Percentiles rank a stretch among this genome's conserved stretches.
These are phyloP conservation scores for Ustilago curta DNA, from an alignment of 1,284 basidiomycete species.

Conservation along the genomic window DNA sequence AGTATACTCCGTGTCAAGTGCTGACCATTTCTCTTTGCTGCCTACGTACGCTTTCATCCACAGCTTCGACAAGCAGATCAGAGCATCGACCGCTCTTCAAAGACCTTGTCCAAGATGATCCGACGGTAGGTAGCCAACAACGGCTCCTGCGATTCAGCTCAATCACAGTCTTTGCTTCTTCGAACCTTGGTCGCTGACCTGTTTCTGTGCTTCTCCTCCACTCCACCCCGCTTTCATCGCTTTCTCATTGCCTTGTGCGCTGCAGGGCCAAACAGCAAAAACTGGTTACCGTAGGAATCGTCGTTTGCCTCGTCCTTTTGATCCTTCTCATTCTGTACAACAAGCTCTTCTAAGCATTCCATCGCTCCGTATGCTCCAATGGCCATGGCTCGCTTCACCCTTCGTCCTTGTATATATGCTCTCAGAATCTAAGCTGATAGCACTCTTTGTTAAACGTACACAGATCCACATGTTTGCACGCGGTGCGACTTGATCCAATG, in stretches of 20 bases:
- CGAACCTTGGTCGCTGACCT: slow-evolving; percentile 2
- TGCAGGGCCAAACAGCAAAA: slow-evolving; percentile 68
- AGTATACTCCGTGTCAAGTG: not conserved
- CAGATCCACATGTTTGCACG: not conserved
- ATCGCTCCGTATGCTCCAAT: not conserved
- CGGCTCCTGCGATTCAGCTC: not conserved
- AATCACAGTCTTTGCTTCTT: not conserved
- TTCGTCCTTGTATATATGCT: slow-evolving; percentile 4
- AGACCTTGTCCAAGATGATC: slow-evolving; percentile 76
- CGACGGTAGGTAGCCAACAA: slow-evolving; percentile 71
- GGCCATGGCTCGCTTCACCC: slow-evolving; percentile 1
- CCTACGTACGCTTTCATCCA: not conserved
- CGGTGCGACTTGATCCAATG: not conserved
- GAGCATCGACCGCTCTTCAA: slow-evolving; percentile 74
- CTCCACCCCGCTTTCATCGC: too few species aligned
- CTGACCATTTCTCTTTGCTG: not conserved
- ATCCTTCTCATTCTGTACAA: slow-evolving; percentile 68
- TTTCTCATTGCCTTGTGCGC: slow-evolving; percentile 2
- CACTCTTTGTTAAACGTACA: not conserved
- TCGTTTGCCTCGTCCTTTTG: slow-evolving; percentile 66
- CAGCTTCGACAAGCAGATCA: slow-evolving; percentile 74
- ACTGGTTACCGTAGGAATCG: slow-evolving; percentile 64
- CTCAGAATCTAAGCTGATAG: not conserved
- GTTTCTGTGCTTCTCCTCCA: not conserved
- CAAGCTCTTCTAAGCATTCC: slow-evolving; percentile 52